These are phyloP conservation scores for Aspergillus neoniger DNA, from an alignment of 2,329 filamentous ascomycete genomes.

Conservation along the genomic window DNA sequence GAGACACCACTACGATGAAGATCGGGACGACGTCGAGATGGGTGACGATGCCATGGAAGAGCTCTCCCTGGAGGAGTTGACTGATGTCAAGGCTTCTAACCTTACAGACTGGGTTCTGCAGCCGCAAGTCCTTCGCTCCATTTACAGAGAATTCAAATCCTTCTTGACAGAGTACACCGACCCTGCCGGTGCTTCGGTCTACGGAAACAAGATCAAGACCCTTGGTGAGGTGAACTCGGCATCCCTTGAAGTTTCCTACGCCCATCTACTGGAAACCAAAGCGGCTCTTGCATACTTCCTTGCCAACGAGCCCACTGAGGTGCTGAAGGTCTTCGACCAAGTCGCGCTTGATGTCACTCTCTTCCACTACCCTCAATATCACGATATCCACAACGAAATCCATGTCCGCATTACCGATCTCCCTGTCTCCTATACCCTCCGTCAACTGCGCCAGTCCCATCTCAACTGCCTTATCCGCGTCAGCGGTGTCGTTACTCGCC, in stretches of 20 bases:
- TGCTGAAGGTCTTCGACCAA: conserved; percentile 93
- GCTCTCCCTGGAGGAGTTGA: conserved; percentile 83
- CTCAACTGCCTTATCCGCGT: conserved; percentile 95
- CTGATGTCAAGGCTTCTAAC: conserved; percentile 90
- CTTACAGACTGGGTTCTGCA: conserved; percentile 94
- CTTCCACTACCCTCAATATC: conserved; percentile 95
- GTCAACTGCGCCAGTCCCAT: conserved; percentile 91
- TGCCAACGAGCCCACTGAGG: conserved; percentile 91
- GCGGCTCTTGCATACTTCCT: conserved; percentile 94
- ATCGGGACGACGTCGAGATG: conserved; percentile 85
- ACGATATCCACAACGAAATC: conserved; percentile 95
- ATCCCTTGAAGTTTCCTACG: conserved; percentile 92
- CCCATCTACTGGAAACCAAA: conserved; percentile 85
- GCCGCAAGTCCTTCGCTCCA: conserved; percentile 84
- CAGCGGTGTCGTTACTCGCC: conserved; percentile 89
- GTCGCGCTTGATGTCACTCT: conserved; percentile 96
- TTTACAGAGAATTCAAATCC: conserved; percentile 94
- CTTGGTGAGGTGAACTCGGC: conserved; percentile 98
- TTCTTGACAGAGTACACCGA: conserved; percentile 97
- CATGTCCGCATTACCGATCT: conserved; percentile 96
- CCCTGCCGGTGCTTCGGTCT: conserved; percentile 83
- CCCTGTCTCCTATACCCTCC: conserved; percentile 90
- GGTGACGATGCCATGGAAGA: conserved; percentile 94
- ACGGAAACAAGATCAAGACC: conserved; percentile 89
- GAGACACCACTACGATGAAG: conserved; percentile 90